These are phyloP conservation scores for Casuarina equisetifolia DNA, from an alignment of 306 rosid genomes.

Conservation along the genomic window DNA sequence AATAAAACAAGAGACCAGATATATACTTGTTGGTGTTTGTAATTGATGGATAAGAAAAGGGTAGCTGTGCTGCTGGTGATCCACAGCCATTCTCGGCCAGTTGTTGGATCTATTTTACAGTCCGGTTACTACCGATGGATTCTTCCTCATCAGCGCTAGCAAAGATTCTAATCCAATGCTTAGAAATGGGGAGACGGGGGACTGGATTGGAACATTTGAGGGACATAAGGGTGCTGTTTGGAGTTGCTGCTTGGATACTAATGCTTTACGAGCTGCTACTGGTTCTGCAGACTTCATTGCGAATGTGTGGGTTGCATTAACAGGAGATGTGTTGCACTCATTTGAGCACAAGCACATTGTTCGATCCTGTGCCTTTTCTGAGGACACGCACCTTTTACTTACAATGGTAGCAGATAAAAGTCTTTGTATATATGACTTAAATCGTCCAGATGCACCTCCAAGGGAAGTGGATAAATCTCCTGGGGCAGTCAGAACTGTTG, in stretches of 20 bases:
- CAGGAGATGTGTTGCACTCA: constrained; percentile 88
- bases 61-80: constrained; percentile 76
- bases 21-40: constrained; percentile 10
- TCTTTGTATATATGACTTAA: constrained; percentile 87
- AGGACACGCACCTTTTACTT: constrained; percentile 87
- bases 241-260: constrained; percentile 98
- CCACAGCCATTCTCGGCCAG: constrained; percentile 94
- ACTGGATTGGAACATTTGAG: constrained; percentile 98
- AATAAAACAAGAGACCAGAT: background rate
- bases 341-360: constrained; percentile 99
- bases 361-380: constrained; percentile 92
- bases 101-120: constrained; percentile 89
- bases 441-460: constrained; percentile 92
- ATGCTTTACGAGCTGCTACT: constrained; percentile 92
- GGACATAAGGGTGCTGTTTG: constrained; percentile 99
- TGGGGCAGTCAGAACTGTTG: constrained; percentile 90
- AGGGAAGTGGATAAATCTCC: constrained; percentile 95
- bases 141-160: constrained; percentile 97
- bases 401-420: constrained; percentile 92
- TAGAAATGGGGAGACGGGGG: constrained; percentile 97
- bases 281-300: constrained; percentile 96
- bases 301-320: constrained; percentile 94
- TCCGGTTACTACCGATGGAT: constrained; percentile 87
- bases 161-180: constrained; percentile 98
- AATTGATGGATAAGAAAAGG: constrained; percentile 78